Percentiles rank a stretch among this genome's conserved stretches.
phyloP scores from a whole-genome alignment of 257 asterid genomes.

The Solanum chmielewskii region DNA sequence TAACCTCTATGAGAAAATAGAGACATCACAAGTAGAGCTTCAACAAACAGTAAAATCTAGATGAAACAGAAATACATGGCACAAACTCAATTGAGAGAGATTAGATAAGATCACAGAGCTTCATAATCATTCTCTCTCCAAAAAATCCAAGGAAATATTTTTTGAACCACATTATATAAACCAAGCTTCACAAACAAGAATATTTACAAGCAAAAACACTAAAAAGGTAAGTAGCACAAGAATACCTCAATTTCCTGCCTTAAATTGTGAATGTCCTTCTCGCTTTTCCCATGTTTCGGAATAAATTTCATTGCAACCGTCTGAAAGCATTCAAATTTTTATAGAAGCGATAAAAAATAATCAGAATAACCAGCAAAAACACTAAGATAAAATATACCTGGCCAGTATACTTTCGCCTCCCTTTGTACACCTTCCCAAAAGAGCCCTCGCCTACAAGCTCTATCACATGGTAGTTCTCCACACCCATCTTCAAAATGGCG shows the following conservation, averaged over 20 bases:
- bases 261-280: conserved; percentile 78
- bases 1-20: conserved; percentile 2
- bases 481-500: conserved; percentile 41
- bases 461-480: conserved; percentile 79
- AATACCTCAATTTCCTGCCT: conserved; percentile 94
- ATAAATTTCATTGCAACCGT: conserved; percentile 95
- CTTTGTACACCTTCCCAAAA: conserved; percentile 93
- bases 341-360: background rate
- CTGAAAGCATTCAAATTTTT: conserved; percentile 18
- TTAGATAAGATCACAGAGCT: background rate
- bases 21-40: background rate
- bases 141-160: background rate
- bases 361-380: background rate
- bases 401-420: conserved; percentile 88
- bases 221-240: background rate
- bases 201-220: background rate
- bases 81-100: background rate
- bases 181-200: background rate
- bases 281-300: conserved; percentile 88
- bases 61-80: background rate
- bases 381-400: conserved; percentile 33
- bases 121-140: background rate
- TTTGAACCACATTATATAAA: background rate
- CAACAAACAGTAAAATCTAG: background rate
- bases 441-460: conserved; percentile 99